These are phyloP conservation scores for Cutaneotrichosporon cavernicola DNA, from an alignment of 1,284 basidiomycete species.

Conservation along the genomic window DNA sequence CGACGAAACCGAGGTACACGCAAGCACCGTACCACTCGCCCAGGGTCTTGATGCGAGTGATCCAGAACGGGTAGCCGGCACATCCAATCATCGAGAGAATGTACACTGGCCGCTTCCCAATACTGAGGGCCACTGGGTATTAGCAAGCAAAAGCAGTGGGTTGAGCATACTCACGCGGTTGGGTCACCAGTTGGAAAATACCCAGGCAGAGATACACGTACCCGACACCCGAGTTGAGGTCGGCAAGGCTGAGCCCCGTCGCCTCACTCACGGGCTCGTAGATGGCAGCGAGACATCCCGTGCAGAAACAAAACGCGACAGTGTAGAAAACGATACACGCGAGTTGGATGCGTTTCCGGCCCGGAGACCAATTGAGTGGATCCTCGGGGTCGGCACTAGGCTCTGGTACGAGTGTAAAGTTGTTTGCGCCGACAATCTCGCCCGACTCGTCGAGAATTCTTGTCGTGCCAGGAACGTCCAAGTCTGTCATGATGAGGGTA, in stretches of 20 bases:
- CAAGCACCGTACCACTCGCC: constrained; percentile 11
- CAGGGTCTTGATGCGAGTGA: neutral
- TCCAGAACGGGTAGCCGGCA: constrained; percentile 5
- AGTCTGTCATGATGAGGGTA: constrained; percentile 4
- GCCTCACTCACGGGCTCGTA: constrained; percentile 27
- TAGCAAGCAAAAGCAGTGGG: neutral
- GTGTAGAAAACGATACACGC: constrained; percentile 22
- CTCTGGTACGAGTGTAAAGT: constrained; percentile 29
- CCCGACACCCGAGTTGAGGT: constrained; percentile 34
- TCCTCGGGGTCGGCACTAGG: constrained; percentile 28
- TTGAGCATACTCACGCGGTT: constrained; percentile 14
- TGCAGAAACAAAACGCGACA: constrained; percentile 11
- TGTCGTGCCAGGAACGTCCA: constrained; percentile 29
- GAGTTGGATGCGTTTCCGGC: constrained; percentile 28
- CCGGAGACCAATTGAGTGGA: constrained; percentile 33
- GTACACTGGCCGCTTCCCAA: constrained; percentile 36
- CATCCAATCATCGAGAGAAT: constrained; percentile 3
- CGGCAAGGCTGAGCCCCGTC: constrained; percentile 29
- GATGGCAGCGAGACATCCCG: constrained; percentile 30
- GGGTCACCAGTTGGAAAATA: constrained; percentile 26
- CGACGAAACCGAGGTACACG: constrained; percentile 25
- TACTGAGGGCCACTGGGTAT: constrained; percentile 19
- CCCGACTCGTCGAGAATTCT: constrained; percentile 25
- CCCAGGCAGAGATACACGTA: constrained; percentile 29
- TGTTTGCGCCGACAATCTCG: constrained; percentile 16